phyloP scores from a whole-genome alignment of 495 filamentous ascomycete genomes.

The Xylaria cubensis region DNA sequence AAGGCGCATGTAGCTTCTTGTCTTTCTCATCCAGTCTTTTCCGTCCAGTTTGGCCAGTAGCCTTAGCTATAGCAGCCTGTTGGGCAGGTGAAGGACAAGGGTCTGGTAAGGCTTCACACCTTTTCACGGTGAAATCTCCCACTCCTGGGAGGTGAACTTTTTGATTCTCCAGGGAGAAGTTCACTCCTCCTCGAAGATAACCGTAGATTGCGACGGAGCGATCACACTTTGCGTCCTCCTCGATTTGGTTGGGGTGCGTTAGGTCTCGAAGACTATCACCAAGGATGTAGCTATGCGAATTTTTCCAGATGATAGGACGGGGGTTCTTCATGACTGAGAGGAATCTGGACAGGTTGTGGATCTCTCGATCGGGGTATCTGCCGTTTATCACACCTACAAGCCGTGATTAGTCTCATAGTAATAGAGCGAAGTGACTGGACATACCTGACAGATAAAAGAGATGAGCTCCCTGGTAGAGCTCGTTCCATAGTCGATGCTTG shows the following conservation, averaged over 20 bases:
- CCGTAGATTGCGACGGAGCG: slow-evolving; percentile 90
- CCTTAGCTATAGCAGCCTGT: slow-evolving; percentile 82
- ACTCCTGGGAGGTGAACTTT: slow-evolving; percentile 92
- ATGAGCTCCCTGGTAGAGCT: slow-evolving; percentile 95
- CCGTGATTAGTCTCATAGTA: slow-evolving; percentile 50
- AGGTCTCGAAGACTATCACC: slow-evolving; percentile 94
- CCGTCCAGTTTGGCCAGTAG: slow-evolving; percentile 76
- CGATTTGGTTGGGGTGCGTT: slow-evolving; percentile 88
- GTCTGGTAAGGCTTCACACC: slow-evolving; percentile 86
- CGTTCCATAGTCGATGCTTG: slow-evolving; percentile 95
- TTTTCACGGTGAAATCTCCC: slow-evolving; percentile 86
- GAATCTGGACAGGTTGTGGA: slow-evolving; percentile 93
- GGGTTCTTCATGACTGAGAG: slow-evolving; percentile 99
- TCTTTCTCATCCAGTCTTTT: slow-evolving; percentile 91
- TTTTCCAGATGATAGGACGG: slow-evolving; percentile 93
- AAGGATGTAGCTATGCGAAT: slow-evolving; percentile 90
- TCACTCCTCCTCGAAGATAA: slow-evolving; percentile 96
- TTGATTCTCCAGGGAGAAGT: slow-evolving; percentile 86
- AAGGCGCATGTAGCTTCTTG: slow-evolving; percentile 92
- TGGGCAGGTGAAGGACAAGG: slow-evolving; percentile 93
- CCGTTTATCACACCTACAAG: slow-evolving; percentile 96
- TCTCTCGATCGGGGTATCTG: slow-evolving; percentile 93
- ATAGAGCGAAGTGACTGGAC: background rate
- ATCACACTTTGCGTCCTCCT: slow-evolving; percentile 87
- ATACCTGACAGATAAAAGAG: slow-evolving; percentile 82